Conservation (phyloP, 345 rosid species). For the Brassica nigra region DNA sequence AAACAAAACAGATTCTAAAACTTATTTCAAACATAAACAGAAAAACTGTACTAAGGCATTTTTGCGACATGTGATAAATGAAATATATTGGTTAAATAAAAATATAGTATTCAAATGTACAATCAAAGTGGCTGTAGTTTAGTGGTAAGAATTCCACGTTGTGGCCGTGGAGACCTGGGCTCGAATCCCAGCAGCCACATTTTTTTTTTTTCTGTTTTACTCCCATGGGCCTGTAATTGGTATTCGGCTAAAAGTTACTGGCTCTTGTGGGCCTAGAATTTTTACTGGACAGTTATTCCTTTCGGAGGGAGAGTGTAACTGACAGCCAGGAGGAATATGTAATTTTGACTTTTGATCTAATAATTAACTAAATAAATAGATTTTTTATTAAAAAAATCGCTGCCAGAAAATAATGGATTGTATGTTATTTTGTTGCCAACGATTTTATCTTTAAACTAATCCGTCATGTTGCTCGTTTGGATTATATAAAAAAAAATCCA, state of each 20-base stretch:
- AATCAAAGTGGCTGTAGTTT: constrained; percentile 60
- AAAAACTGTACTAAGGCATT: neutral
- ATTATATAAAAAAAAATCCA: neutral
- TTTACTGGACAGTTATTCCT: neutral
- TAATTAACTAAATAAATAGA: neutral
- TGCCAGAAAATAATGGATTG: neutral
- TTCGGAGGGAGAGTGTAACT: neutral
- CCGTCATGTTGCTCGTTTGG: neutral
- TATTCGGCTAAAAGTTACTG: neutral
- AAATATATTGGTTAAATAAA: too few species aligned
- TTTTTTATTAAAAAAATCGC: neutral
- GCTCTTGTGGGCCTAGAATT: neutral
- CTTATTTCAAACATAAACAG: neutral
- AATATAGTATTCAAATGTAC: too few species aligned
- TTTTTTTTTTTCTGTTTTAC: neutral
- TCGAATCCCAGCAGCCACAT: constrained; percentile 88
- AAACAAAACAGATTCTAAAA: too few species aligned
- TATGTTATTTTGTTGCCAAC: neutral
- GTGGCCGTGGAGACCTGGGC: constrained; percentile 95
- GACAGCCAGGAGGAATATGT: neutral
- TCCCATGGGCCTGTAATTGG: constrained; percentile 12
- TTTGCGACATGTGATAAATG: neutral
- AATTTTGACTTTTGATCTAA: neutral
- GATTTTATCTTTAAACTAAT: neutral
- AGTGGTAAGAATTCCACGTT: constrained; percentile 84